These are phyloP conservation scores for Saccharomyces jurei DNA, from an alignment of 805 yeast genomes.

Conservation along the genomic window DNA sequence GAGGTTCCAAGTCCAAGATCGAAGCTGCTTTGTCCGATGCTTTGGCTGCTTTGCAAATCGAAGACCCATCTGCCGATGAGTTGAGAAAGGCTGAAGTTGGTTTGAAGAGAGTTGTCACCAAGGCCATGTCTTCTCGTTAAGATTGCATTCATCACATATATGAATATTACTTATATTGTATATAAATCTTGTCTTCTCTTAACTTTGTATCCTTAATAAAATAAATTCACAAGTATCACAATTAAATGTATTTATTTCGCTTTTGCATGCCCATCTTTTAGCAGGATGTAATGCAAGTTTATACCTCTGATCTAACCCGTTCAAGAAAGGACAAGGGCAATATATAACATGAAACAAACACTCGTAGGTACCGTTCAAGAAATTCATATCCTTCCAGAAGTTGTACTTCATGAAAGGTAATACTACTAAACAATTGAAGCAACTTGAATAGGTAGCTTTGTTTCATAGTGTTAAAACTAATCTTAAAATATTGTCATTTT, in stretches of 20 bases:
- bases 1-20: slow-evolving; percentile 89
- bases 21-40: slow-evolving; percentile 96
- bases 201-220: neutral
- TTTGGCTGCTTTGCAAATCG: slow-evolving; percentile 90
- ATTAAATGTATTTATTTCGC: neutral
- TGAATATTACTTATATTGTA: neutral
- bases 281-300: neutral
- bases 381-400: no score
- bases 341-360: no score
- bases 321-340: neutral
- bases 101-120: slow-evolving; percentile 96
- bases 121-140: slow-evolving; percentile 95
- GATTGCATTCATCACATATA: slow-evolving; percentile 9
- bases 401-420: no score
- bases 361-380: no score
- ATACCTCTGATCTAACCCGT: neutral
- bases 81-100: slow-evolving; percentile 96
- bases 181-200: neutral
- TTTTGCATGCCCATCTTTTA: neutral
- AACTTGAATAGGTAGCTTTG: no score
- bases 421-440: no score
- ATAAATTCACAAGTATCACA: neutral
- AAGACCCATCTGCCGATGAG: slow-evolving; percentile 92
- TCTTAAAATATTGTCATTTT: no score
- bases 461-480: no score